A percentile compares a stretch with the other conserved stretches of the same genome.
Conservation (phyloP, 176 grass and related monocot genomes). For the Typha latifolia region DNA sequence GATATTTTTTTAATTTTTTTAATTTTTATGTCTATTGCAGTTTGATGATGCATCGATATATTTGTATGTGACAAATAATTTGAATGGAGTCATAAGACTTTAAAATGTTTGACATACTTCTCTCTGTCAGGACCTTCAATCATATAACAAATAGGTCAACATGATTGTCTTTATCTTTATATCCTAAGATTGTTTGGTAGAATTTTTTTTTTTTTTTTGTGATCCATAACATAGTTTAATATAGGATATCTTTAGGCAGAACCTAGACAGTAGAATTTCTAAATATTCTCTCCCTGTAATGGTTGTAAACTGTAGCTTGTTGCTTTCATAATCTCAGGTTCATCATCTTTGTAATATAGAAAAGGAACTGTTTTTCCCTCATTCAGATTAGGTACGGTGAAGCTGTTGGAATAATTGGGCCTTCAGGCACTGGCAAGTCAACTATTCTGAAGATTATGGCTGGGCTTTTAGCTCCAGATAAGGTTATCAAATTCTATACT, state of each 20-base stretch:
- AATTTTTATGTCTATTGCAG: no score
- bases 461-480: conserved; percentile 74
- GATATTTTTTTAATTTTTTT: no score
- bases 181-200: neutral
- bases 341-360: neutral
- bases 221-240: neutral
- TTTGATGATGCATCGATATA: no score
- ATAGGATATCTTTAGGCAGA: neutral
- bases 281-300: neutral
- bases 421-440: conserved; percentile 91
- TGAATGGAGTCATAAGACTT: neutral
- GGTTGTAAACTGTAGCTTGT: neutral
- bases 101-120: neutral
- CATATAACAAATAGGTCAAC: neutral
- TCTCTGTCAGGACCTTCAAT: neutral
- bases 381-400: conserved; percentile 88
- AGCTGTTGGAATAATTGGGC: conserved; percentile 97
- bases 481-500: conserved; percentile 31
- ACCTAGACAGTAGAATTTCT: neutral
- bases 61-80: neutral
- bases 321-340: neutral
- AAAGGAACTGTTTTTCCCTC: conserved; percentile 1
- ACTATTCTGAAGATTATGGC: conserved; percentile 96
- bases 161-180: neutral
- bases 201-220: neutral